Base-by-base conservation (phyloP, 2,329 filamentous ascomycete species). In the Keithomyces neogunnii region DNA sequence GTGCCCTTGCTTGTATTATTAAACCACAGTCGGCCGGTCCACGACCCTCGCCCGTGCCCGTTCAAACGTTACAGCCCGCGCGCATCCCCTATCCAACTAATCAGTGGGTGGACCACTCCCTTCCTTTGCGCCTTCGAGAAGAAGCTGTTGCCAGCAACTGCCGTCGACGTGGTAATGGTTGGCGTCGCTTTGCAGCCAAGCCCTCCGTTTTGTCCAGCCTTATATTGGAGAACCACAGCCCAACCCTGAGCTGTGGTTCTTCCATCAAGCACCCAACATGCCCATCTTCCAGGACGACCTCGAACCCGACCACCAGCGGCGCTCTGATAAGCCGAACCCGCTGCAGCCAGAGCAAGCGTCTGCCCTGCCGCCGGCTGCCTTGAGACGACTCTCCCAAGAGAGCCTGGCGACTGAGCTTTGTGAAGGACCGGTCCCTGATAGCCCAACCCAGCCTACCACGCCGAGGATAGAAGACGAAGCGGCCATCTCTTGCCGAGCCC, bases 401-500 rank as follows among this genome's bases (percentile, higher is more conserved):
- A 83, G 78, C 61, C 76, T 84, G 38, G 71, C 75, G 28, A 81
- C 78, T 30, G 80, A 84, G 32, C 66, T 84, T 8, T 83, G 80
- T 59, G 81, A 84, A 51, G 81, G 80, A 0, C 79, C 73, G 1
- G 45, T 83, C 13, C 66, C 63, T 30, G 74, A 77, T 45, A 73
- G 66, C 47, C 72, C 71, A 13, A 54, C 50, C 30, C 57, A 52
- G 33, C 57, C 66, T 8, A 44, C 54, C 29, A 59, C 56, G 10
- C 59, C 60, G 5, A 56, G 54, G 13, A 51, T 30, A 33, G 59
- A 63, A 29, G 59, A 60, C 47, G 63, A 62, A 13, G 53, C 53
- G 30, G 60, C 69, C 10, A 74, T 73, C 36, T 76, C 74, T 19
- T 83, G 89, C 65, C 80, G 91, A 56, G 82, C 82, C 52, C 86